Percentiles rank a stretch among this genome's conserved stretches.
Conservation (phyloP, 2,329 filamentous ascomycete species). For the Pseudocercospora pini-densiflorae region DNA sequence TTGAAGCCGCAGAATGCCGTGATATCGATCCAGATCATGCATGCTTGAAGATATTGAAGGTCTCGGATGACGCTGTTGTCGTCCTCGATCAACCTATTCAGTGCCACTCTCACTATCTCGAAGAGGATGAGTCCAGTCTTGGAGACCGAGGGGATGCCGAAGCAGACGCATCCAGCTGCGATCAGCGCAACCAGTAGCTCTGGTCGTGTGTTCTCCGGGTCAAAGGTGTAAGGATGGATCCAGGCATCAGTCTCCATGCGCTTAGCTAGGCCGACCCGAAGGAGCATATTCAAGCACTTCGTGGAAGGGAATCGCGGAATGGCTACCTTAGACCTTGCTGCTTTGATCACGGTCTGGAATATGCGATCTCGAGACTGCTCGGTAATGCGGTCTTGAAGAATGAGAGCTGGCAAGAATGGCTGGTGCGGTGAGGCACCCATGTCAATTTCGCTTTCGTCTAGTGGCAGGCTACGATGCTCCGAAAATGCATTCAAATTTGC, state of each 20-base stretch:
- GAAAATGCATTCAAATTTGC: constrained; percentile 39
- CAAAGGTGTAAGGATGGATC: constrained; percentile 41
- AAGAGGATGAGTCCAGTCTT: constrained; percentile 39
- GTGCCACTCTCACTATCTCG: constrained; percentile 39
- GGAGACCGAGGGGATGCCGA: constrained; percentile 39
- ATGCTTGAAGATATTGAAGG: constrained; percentile 30
- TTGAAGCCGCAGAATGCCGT: constrained; percentile 24
- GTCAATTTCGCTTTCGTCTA: constrained; percentile 37
- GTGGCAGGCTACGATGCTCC: constrained; percentile 34
- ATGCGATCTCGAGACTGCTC: constrained; percentile 36
- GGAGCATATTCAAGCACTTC: constrained; percentile 37
- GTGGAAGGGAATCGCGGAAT: constrained; percentile 40
- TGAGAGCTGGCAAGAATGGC: constrained; percentile 33
- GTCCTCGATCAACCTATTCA: constrained; percentile 35
- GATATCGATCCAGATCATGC: constrained; percentile 31
- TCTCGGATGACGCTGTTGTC: constrained; percentile 38
- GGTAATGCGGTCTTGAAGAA: constrained; percentile 32
- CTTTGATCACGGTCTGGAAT: constrained; percentile 39
- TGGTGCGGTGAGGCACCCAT: constrained; percentile 38
- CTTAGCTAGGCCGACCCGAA: constrained; percentile 41
- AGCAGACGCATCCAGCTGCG: constrained; percentile 40
- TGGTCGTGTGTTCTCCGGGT: constrained; percentile 31
- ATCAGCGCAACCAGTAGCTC: constrained; percentile 39
- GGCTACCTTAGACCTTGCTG: constrained; percentile 35
- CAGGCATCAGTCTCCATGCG: constrained; percentile 40